Evolutionary conservation across 2,329 filamentous ascomycete species (phyloP), one percentile per base, ranked within the genome.

Genomic region (Penicillium glabrum): DNA sequence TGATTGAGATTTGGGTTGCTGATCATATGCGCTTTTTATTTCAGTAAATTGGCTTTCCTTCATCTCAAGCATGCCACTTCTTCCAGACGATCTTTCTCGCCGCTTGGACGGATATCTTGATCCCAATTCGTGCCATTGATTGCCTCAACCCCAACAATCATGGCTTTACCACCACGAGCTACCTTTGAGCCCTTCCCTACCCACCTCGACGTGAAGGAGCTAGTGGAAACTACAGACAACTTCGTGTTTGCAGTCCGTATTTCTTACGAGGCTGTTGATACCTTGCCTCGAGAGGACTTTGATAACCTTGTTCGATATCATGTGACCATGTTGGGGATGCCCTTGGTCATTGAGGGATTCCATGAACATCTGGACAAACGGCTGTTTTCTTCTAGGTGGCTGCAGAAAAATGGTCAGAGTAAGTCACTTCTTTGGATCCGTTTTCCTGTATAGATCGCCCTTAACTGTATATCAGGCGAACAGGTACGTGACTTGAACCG

Each of bases 181-280:
- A 91, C 92, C 51, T 98, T 98, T 74, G 91, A 96, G 73, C 93
- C 93, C 1, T 90, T 98, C 46, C 85, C 92, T 0, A 93, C 93
- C 0, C 86, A 93, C 68, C 85, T 98, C 56, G 89, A 98, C 70
- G 80, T 98, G 16, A 79, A 85, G 39, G 77, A 79, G 1, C 80
- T 98, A 1, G 90, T 98, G 16, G 88, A 95, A 56, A 82, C 83
- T 9, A 90, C 89, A 0, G 82, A 87, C 2, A 96, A 96, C 69
- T 96, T 99, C 69, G 86, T 92, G 74, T 95, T 89, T 84, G 93
- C 89, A 8, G 85, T 89, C 50, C 86, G 91, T 48, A 89, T 98
- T 35, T 88, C 89, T 5, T 89, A 86, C 61, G 83, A 90, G 31
- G 89, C 91, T 72, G 90, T 98, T 65, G 86, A 89, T 56, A 83